A percentile compares a stretch with the other conserved stretches of the same genome.
These are phyloP conservation scores for Helianthus tuberosus DNA, from an alignment of 129 eudicot species.

Conservation along the genomic window DNA sequence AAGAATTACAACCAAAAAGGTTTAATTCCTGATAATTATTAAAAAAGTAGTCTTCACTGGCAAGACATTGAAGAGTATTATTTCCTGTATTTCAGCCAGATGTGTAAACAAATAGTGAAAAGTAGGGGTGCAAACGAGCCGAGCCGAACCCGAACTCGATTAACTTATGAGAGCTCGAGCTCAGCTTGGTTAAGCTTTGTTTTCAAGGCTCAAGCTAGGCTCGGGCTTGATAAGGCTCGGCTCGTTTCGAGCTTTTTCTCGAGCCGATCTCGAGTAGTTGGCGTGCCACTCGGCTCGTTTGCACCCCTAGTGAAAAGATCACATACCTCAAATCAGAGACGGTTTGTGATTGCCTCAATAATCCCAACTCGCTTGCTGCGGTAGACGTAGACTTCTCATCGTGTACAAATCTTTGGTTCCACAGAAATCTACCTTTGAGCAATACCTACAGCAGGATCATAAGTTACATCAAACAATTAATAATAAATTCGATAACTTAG, in stretches of 20 bases:
- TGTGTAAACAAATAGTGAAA: not conserved
- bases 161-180: too few species aligned
- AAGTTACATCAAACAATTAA: not conserved
- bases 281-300: too few species aligned
- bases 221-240: too few species aligned
- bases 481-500: not conserved
- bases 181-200: too few species aligned
- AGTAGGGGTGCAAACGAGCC: too few species aligned
- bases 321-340: constrained; percentile 81
- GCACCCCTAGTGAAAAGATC: not conserved
- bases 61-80: constrained; percentile 12
- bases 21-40: not conserved
- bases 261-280: too few species aligned
- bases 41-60: constrained; percentile 6
- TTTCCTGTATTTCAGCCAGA: constrained; percentile 12
- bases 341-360: constrained; percentile 69
- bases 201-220: too few species aligned
- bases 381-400: constrained; percentile 56
- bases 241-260: too few species aligned
- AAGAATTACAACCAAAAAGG: not conserved
- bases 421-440: constrained; percentile 71
- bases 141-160: too few species aligned
- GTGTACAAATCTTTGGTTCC: constrained; percentile 48
- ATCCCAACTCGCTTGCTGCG: constrained; percentile 74
- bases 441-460: constrained; percentile 46